Evolutionary conservation across 176 grass and related monocot genomes (phyloP).

Genomic region (Echinochloa phyllopogon): DNA sequence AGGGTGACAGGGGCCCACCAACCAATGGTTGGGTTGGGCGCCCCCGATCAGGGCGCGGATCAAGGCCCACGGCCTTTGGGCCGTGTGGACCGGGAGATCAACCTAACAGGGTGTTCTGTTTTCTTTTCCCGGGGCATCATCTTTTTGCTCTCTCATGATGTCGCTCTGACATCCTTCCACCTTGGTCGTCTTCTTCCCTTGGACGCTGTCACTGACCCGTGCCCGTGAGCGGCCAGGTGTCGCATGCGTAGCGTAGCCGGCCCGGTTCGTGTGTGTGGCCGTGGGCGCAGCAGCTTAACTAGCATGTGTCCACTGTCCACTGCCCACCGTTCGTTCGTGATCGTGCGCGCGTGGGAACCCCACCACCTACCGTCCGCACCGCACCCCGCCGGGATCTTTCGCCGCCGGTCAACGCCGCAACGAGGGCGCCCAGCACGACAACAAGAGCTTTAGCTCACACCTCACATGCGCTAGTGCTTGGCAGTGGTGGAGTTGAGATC

Average conservation of each 20-base stretch:
- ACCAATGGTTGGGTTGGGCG: too few relatives aligned
- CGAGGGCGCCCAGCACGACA: neutral
- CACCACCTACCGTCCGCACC: slow-evolving; percentile 9
- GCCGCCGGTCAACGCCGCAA: slow-evolving; percentile 14
- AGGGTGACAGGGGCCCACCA: too few relatives aligned
- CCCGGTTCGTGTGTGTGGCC: neutral
- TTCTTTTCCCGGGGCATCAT: neutral
- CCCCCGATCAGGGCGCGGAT: too few relatives aligned
- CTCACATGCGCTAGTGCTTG: neutral
- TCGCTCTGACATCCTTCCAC: neutral
- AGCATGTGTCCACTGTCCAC: neutral
- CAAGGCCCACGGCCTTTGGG: too few relatives aligned
- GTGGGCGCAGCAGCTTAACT: slow-evolving; percentile 17
- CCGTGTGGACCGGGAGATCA: too few relatives aligned
- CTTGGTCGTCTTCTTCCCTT: neutral
- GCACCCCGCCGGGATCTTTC: too few relatives aligned
- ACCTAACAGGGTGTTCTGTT: too few relatives aligned
- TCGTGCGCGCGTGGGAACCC: slow-evolving; percentile 15
- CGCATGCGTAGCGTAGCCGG: neutral
- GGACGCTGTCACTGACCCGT: neutral
- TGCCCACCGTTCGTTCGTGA: neutral
- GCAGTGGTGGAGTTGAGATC: neutral
- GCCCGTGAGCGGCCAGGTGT: slow-evolving; percentile 15
- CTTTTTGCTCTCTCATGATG: neutral
- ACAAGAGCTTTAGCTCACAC: neutral